Conservation (phyloP, 805 yeast genomes). For the Saturnispora galanensis region DNA sequence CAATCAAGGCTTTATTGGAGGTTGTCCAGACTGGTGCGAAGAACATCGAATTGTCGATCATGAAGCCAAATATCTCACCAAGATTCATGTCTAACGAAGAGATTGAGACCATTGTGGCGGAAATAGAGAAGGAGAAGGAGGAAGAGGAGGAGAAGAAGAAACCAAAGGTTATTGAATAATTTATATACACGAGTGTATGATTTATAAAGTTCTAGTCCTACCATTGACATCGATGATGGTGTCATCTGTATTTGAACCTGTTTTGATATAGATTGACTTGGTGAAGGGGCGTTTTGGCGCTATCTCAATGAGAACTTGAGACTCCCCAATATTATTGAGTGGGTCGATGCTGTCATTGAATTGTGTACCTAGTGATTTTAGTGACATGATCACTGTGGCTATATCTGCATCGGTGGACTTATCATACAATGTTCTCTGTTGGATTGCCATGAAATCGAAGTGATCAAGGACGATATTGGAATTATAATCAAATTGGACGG, state of each 20-base stretch:
- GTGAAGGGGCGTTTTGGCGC: slow-evolving; percentile 15
- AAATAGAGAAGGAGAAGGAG: slow-evolving; percentile 80
- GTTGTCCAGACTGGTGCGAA: slow-evolving; percentile 98
- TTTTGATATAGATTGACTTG: slow-evolving; percentile 19
- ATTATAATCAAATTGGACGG: slow-evolving; percentile 18
- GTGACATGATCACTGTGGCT: slow-evolving; percentile 19
- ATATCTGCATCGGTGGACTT: slow-evolving; percentile 18
- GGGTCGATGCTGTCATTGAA: slow-evolving; percentile 19
- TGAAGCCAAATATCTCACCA: slow-evolving; percentile 59
- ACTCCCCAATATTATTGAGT: slow-evolving; percentile 17
- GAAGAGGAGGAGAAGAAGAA: slow-evolving; percentile 72
- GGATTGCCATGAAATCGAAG: slow-evolving; percentile 20
- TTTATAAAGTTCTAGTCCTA: slow-evolving; percentile 17
- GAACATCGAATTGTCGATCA: slow-evolving; percentile 85
- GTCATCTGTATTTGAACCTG: slow-evolving; percentile 15
- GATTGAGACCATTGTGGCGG: slow-evolving; percentile 64
- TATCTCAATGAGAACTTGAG: slow-evolving; percentile 21
- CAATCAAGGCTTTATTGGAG: slow-evolving; percentile 81
- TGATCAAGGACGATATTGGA: slow-evolving; percentile 17
- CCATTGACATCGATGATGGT: slow-evolving; percentile 24
- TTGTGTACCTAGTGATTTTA: slow-evolving; percentile 15
- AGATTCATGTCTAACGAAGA: slow-evolving; percentile 57
- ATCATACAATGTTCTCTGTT: slow-evolving; percentile 22
- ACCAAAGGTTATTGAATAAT: slow-evolving; percentile 24
- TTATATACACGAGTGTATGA: background rate